Evolutionary conservation across 2,329 filamentous ascomycete genomes (phyloP), one percentile per base, ranked within the genome.

Genomic region (Didymella sp.): DNA sequence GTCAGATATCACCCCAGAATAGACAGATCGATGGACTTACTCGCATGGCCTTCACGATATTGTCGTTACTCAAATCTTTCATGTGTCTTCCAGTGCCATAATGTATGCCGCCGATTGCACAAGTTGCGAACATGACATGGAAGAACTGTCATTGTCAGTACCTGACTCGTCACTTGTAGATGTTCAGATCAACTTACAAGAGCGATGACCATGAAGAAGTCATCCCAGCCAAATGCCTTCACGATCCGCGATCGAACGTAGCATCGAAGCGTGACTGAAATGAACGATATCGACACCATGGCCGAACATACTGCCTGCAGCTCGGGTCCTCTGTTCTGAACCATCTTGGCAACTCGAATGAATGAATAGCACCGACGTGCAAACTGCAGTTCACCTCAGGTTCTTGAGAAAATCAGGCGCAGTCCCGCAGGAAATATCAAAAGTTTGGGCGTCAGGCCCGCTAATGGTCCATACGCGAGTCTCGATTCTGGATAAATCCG

Each of bases 171-270:
- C 17, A 8, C 2, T 25, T 9, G 17, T 15, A 31, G n/a, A 15
- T 2, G 1, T 17, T 40, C n/a, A 19, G 4, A 38, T 21, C 13
- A 22, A 59, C 63, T 58, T 55, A 72, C 68, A 28, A 73, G 59
- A 27, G 73, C 71, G 28, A 58, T 31, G 3, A 73, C 54, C 73
- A 75, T 75, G 40, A 60, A 73, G 6, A 61, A 66, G 61, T 75
- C 73, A 57, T 75, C 73, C 61, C 70, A 67, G 12, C 73, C 73
- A 51, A 75, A 75, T 6, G 73, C 75, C 46, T 73, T 76, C 13
- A 80, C 76, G 15, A 80, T 52, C 15, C 64, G 67, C 4, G 74
- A 50, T 6, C 79, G 77, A 28, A 79, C 78, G 63, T 78, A 80
- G 21, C 76, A 70, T 49, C 79, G 73, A 15, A 80, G 62, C 8